phyloP scores from a whole-genome alignment of 1,139 yeast genomes.

The Lodderomyces parapsilosis region DNA sequence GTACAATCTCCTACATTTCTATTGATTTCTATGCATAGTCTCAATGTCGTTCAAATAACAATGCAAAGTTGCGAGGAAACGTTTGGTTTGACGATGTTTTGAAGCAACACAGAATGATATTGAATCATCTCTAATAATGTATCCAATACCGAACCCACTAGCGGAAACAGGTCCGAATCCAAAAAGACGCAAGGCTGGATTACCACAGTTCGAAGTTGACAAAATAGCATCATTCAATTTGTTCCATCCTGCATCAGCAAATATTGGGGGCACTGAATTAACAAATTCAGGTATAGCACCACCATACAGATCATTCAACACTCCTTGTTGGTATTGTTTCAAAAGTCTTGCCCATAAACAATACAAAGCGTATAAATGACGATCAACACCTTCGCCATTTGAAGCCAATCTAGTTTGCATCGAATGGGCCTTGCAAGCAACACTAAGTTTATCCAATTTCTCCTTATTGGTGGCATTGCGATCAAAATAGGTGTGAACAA shows the following conservation, averaged over 20 bases:
- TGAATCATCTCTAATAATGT: constrained; percentile 82
- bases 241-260: constrained; percentile 71
- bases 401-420: constrained; percentile 68
- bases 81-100: constrained; percentile 83
- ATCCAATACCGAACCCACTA: constrained; percentile 90
- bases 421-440: constrained; percentile 72
- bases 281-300: constrained; percentile 14
- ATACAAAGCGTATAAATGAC: constrained; percentile 83
- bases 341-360: constrained; percentile 85
- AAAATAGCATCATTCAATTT: constrained; percentile 55
- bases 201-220: constrained; percentile 59
- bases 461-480: constrained; percentile 56
- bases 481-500: constrained; percentile 84
- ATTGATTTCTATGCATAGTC: background rate
- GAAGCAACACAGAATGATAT: constrained; percentile 86
- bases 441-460: constrained; percentile 58
- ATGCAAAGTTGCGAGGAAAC: constrained; percentile 75
- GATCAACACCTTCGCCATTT: constrained; percentile 81
- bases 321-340: constrained; percentile 27
- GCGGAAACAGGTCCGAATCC: constrained; percentile 93
- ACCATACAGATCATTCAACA: constrained; percentile 8
- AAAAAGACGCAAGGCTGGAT: constrained; percentile 80
- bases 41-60: constrained; percentile 43
- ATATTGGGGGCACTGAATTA: constrained; percentile 40
- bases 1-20: background rate